phyloP scores from a whole-genome alignment of 2,329 filamentous ascomycete genomes.

The Coleophoma cylindrospora region DNA sequence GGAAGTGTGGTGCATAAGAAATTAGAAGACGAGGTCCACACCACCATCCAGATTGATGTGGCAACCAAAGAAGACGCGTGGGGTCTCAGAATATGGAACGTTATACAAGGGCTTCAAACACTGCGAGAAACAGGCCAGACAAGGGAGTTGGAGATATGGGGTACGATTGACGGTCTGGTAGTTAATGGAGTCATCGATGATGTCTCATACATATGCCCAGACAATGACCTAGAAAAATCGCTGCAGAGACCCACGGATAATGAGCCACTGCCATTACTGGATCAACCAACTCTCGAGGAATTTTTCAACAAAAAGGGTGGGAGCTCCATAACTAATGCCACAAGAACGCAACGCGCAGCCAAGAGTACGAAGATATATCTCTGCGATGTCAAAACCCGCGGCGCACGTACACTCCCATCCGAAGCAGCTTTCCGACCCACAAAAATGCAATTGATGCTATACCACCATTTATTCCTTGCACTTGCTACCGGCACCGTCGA shows the following conservation, averaged over 20 bases:
- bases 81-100: slow-evolving; percentile 83
- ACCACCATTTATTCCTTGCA: slow-evolving; percentile 76
- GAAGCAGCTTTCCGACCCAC: slow-evolving; percentile 65
- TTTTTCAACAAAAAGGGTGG: slow-evolving; percentile 20
- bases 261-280: slow-evolving; percentile 26
- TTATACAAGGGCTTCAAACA: slow-evolving; percentile 77
- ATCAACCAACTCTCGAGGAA: slow-evolving; percentile 20
- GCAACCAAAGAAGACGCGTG: slow-evolving; percentile 75
- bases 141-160: slow-evolving; percentile 80
- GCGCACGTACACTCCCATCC: slow-evolving; percentile 54
- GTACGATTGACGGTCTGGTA: slow-evolving; percentile 72
- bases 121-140: slow-evolving; percentile 67
- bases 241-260: slow-evolving; percentile 22
- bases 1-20: slow-evolving; percentile 76
- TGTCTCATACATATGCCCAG: slow-evolving; percentile 71
- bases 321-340: slow-evolving; percentile 11
- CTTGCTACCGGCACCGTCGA: slow-evolving; percentile 69
- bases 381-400: slow-evolving; percentile 83
- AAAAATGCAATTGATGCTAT: slow-evolving; percentile 83
- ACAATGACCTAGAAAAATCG: slow-evolving; percentile 56
- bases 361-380: slow-evolving; percentile 56
- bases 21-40: slow-evolving; percentile 82
- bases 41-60: slow-evolving; percentile 66
- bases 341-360: slow-evolving; percentile 4
- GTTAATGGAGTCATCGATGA: slow-evolving; percentile 90